Percentiles rank a stretch among this genome's conserved stretches.
phyloP scores from a whole-genome alignment of 805 yeast species.

The Scheffersomyces amazonensis region DNA sequence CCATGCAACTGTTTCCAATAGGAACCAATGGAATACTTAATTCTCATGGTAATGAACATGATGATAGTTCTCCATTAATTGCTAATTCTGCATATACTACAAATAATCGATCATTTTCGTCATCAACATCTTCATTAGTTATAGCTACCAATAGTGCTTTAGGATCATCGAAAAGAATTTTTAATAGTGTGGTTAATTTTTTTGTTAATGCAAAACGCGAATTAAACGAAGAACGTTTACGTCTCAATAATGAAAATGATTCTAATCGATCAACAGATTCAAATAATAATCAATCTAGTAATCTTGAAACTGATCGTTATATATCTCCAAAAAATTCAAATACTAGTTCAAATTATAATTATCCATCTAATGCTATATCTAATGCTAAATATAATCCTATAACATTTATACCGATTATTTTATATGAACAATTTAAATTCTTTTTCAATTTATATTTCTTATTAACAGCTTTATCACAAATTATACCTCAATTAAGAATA shows the following conservation, averaged over 20 bases:
- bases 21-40: slow-evolving; percentile 3
- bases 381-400: slow-evolving; percentile 92
- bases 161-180: slow-evolving; percentile 6
- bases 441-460: slow-evolving; percentile 92
- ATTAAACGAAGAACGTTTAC: slow-evolving; percentile 19
- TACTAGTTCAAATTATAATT: slow-evolving; percentile 23
- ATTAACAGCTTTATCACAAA: slow-evolving; percentile 91
- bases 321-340: slow-evolving; percentile 35
- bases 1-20: slow-evolving; percentile 8
- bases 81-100: slow-evolving; percentile 11
- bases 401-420: slow-evolving; percentile 81
- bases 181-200: slow-evolving; percentile 12
- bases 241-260: slow-evolving; percentile 8
- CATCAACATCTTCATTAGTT: slow-evolving; percentile 16
- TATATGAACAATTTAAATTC: slow-evolving; percentile 95
- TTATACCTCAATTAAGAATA: slow-evolving; percentile 82
- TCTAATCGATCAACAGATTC: slow-evolving; percentile 1
- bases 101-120: slow-evolving; percentile 16
- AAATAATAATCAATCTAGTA: slow-evolving; percentile 1
- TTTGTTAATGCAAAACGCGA: slow-evolving; percentile 24
- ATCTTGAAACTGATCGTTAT: slow-evolving; percentile 31
- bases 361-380: slow-evolving; percentile 75
- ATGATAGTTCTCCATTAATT: slow-evolving; percentile 31
- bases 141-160: slow-evolving; percentile 9
- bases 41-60: slow-evolving; percentile 18